Evolutionary conservation across 257 asterid species (phyloP), one percentile per base, ranked within the genome.

Genomic region (Plectranthus barbatus): DNA sequence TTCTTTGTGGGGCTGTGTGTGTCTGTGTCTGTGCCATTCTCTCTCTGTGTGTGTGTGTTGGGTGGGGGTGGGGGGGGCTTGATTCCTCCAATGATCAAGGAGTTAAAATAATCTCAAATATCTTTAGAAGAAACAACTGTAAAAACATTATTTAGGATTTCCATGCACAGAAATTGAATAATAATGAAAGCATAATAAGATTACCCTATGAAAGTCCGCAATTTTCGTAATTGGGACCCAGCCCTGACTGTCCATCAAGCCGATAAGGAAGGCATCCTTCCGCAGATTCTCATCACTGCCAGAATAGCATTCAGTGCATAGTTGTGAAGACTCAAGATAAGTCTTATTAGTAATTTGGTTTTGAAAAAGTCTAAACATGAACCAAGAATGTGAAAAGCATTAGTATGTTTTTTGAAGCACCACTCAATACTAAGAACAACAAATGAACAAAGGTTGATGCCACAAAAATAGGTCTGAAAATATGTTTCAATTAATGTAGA

Each of bases 221-320:
- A 93, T 87, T 23, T 15, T 68, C 21, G 94, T 80, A 49, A 93
- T 70, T 1, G 83, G 84, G 74, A 93, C 97, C 96, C 99, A 93
- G 62, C 99, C 99, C 61, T 85, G 83, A 66, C 67, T 72, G 68
- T 93, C 95, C 99, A 93, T 90, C 86, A 87, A 79, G 79, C 95
- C 78, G 61, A 74, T 83, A 78, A 93, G 72, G 83, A 78, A 84
- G 48, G 40, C 70, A 71, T 93, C 99, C 66, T 33, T 59, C 77
- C 20, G 83, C 74, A 93, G 80, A 90, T 93, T 93, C 78, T 74
- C 80, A 64, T 90, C 88, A 73, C 99, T 93, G 95, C 66, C 57
- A 70, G 66, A 68, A 67, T 56, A 51, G 46, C 41, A 41, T 57
- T 33, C 10, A 71, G 58, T 44, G 23, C 47, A 61, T n/a, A 55